Percentiles rank a stretch among this genome's conserved stretches.
Conservation (phyloP, 2,329 filamentous ascomycete genomes). For the Endoconidiophora laricicola region DNA sequence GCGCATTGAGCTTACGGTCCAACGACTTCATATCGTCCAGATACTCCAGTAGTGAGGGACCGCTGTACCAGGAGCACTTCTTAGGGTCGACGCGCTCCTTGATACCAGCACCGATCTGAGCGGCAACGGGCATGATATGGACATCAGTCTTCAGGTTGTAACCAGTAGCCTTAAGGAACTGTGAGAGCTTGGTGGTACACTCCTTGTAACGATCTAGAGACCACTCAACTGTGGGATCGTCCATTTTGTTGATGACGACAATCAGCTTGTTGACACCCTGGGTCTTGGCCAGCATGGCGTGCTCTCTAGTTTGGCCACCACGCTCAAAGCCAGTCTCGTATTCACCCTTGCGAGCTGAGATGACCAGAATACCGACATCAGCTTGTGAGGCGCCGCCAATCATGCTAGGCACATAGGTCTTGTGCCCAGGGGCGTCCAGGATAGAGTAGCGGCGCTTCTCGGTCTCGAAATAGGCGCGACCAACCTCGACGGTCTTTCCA, state of each 20-base stretch:
- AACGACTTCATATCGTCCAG: conserved; percentile 86
- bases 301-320: conserved; percentile 92
- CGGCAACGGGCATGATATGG: conserved; percentile 90
- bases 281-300: conserved; percentile 94
- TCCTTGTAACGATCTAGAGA: conserved; percentile 83
- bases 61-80: conserved; percentile 66
- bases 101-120: conserved; percentile 71
- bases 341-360: conserved; percentile 91
- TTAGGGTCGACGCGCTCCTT: conserved; percentile 71
- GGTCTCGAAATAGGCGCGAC: conserved; percentile 89
- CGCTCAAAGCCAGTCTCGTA: conserved; percentile 97
- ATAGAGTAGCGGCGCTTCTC: conserved; percentile 94
- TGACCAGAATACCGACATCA: conserved; percentile 87
- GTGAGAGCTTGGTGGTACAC: conserved; percentile 72
- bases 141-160: conserved; percentile 92
- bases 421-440: conserved; percentile 90
- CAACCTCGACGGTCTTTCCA: conserved; percentile 96
- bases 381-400: conserved; percentile 89
- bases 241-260: conserved; percentile 98
- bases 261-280: conserved; percentile 95
- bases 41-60: conserved; percentile 84
- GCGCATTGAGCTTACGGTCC: conserved; percentile 89
- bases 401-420: conserved; percentile 97
- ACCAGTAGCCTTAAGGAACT: conserved; percentile 80
- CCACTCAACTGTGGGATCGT: conserved; percentile 93